Evolutionary conservation across 1,284 basidiomycete genomes (phyloP).

Genomic region (Leccinum glutinopallens): DNA sequence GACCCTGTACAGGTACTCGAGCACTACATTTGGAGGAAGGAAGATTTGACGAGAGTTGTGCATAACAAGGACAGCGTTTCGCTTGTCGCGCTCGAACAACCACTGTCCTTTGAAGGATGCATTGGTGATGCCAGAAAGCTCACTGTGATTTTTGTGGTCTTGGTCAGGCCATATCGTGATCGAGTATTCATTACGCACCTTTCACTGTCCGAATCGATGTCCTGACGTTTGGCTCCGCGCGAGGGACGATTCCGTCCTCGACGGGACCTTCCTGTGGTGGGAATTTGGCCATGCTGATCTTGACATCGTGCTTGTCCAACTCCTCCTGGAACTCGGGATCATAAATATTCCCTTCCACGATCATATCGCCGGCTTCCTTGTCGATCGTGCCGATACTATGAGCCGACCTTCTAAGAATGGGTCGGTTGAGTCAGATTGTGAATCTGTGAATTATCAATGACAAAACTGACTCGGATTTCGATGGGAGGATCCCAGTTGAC

Average conservation of each 20-base stretch:
- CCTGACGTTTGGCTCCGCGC: conserved; percentile 12
- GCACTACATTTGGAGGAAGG: conserved; percentile 19
- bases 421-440: conserved; percentile 1
- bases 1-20: conserved; percentile 26
- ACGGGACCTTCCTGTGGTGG: conserved; percentile 20
- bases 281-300: conserved; percentile 18
- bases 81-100: conserved; percentile 23
- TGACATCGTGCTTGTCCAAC: conserved; percentile 16
- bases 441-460: background rate
- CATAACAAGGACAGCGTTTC: conserved; percentile 27
- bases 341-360: conserved; percentile 33
- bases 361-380: conserved; percentile 24
- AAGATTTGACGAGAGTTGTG: conserved; percentile 26
- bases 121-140: conserved; percentile 10
- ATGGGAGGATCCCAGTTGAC: conserved; percentile 33
- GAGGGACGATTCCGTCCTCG: conserved; percentile 26
- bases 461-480: conserved; percentile 23
- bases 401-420: conserved; percentile 26
- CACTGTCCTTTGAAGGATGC: conserved; percentile 25
- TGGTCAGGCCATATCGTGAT: background rate
- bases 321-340: conserved; percentile 28
- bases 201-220: conserved; percentile 6
- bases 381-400: conserved; percentile 28
- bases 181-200: conserved; percentile 14
- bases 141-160: conserved; percentile 9